These are phyloP conservation scores for Aspergillus aculeatus DNA, from an alignment of 2,329 filamentous ascomycete genomes.

Conservation along the genomic window DNA sequence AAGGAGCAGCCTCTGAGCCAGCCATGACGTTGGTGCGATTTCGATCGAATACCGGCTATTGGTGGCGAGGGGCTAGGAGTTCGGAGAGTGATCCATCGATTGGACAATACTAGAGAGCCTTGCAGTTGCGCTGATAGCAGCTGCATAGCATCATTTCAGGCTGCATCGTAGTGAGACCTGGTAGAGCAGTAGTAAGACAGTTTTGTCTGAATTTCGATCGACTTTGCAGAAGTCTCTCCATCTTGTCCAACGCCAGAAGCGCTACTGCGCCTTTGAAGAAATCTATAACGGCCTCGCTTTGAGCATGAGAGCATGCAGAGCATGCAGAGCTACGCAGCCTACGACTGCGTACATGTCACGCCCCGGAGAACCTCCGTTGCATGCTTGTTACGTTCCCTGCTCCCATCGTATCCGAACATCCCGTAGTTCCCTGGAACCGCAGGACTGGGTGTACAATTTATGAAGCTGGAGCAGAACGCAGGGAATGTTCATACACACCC, in stretches of 20 bases:
- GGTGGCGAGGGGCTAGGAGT: background rate
- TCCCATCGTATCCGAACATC: background rate
- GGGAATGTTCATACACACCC: background rate
- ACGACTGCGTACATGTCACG: background rate
- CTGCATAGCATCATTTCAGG: conserved; percentile 13
- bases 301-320: conserved; percentile 1
- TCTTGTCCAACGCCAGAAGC: background rate
- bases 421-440: background rate
- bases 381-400: background rate
- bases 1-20: background rate
- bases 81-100: background rate
- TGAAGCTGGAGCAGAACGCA: background rate
- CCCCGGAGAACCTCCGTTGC: conserved; percentile 1
- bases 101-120: conserved; percentile 6
- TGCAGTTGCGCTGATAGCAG: conserved; percentile 9
- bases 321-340: conserved; percentile 8
- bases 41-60: background rate
- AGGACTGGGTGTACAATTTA: background rate
- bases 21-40: background rate
- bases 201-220: background rate
- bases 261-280: background rate
- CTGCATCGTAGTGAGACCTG: background rate
- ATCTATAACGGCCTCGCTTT: background rate
- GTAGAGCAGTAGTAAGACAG: background rate
- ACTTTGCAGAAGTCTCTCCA: background rate